Conservation (phyloP, 164 flowering plant genomes). For the Nymphaea colorata region DNA sequence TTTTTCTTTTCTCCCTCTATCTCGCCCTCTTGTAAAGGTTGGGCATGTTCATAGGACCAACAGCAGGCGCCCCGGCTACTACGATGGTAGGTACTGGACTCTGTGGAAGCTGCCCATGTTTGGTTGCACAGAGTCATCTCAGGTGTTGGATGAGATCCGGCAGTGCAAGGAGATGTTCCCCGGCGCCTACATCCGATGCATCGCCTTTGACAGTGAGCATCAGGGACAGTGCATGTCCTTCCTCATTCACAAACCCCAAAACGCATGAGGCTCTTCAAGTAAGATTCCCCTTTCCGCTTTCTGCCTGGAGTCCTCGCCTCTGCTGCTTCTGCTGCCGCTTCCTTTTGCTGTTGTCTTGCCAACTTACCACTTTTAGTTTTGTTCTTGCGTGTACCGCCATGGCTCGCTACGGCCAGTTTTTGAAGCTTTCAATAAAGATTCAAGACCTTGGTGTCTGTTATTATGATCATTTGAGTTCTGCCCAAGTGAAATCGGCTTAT, state of each 20-base stretch:
- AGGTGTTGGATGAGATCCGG: constrained; percentile 45
- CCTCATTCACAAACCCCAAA: constrained; percentile 49
- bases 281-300: not conserved
- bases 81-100: constrained; percentile 79
- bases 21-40: constrained; percentile 15
- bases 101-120: constrained; percentile 80
- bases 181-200: constrained; percentile 55
- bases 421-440: too few relatives aligned
- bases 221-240: constrained; percentile 73
- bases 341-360: too few relatives aligned
- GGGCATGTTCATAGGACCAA: constrained; percentile 41
- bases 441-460: too few relatives aligned
- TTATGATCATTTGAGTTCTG: too few relatives aligned
- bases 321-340: too few relatives aligned
- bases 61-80: constrained; percentile 61
- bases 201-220: constrained; percentile 45
- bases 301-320: not conserved
- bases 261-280: not conserved
- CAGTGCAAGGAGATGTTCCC: constrained; percentile 61
- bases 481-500: too few relatives aligned
- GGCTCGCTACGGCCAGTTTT: too few relatives aligned
- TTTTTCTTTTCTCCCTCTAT: not conserved
- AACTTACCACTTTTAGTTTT: too few relatives aligned
- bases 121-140: constrained; percentile 52
- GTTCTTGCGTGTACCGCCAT: too few relatives aligned